Conservation (phyloP, 192 early-diverging fungal genomes). For the Backusella tuberculispora region DNA sequence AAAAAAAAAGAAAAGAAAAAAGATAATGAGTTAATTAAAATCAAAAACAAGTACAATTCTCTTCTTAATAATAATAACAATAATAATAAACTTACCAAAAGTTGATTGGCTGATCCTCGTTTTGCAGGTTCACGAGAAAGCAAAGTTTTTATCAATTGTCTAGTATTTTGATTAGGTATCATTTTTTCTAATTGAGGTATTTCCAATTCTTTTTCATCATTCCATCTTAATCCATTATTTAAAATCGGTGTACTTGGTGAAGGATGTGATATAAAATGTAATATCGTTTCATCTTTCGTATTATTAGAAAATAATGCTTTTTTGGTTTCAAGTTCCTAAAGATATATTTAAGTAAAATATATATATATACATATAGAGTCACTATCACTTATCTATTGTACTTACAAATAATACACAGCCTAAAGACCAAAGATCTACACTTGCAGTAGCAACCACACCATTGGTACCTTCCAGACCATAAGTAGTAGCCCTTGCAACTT, state of each 20-base stretch:
- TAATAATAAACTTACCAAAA: slow-evolving; percentile 47
- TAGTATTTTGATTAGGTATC: slow-evolving; percentile 41
- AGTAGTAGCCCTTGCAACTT: slow-evolving; percentile 51
- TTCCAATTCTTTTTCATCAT: slow-evolving; percentile 41
- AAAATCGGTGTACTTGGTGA: slow-evolving; percentile 49
- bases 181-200: slow-evolving; percentile 48
- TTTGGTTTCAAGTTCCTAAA: slow-evolving; percentile 52
- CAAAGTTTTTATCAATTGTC: slow-evolving; percentile 44
- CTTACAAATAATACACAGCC: slow-evolving; percentile 56
- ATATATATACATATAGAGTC: neutral
- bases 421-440: slow-evolving; percentile 55
- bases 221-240: slow-evolving; percentile 51
- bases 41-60: no score
- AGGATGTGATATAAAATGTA: slow-evolving; percentile 55
- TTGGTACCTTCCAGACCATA: slow-evolving; percentile 48
- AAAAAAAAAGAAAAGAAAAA: no score
- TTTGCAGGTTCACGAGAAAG: slow-evolving; percentile 46
- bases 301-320: slow-evolving; percentile 47
- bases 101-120: slow-evolving; percentile 43
- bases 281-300: slow-evolving; percentile 50
- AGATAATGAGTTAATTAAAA: no score
- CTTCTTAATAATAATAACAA: no score
- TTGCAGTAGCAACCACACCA: slow-evolving; percentile 51
- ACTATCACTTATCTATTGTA: neutral
- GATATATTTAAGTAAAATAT: no score